Evolutionary conservation across 2,329 filamentous ascomycete genomes (phyloP).

Genomic region (Sclerotinia minor): DNA sequence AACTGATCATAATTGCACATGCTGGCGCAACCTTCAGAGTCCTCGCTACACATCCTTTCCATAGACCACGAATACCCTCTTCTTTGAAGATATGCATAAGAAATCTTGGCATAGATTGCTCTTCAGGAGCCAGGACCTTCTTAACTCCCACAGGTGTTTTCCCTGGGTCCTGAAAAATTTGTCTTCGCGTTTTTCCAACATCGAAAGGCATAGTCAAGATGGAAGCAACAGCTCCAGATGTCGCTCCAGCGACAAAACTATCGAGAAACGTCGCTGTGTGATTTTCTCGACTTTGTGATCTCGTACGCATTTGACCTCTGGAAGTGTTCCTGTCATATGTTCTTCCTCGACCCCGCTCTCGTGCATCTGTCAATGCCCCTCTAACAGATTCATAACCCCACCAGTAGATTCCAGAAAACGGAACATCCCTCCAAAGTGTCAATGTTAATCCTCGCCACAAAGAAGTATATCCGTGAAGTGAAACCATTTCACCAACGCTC

Average conservation of each 20-base stretch:
- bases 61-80: conserved; percentile 79
- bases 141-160: conserved; percentile 42
- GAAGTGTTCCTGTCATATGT: conserved; percentile 44
- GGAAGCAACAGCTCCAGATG: conserved; percentile 81
- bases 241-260: conserved; percentile 82
- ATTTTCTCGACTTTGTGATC: conserved; percentile 65
- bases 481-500: conserved; percentile 78
- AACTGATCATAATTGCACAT: conserved; percentile 99
- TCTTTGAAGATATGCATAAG: conserved; percentile 88
- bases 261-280: conserved; percentile 79
- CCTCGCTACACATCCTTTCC: conserved; percentile 87
- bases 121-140: conserved; percentile 60
- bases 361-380: conserved; percentile 66
- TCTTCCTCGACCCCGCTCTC: conserved; percentile 54
- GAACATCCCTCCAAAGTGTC: conserved; percentile 94
- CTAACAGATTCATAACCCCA: conserved; percentile 91
- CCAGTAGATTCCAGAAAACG: conserved; percentile 97
- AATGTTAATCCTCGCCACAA: conserved; percentile 89
- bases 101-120: conserved; percentile 75
- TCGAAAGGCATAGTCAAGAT: conserved; percentile 94
- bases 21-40: conserved; percentile 94
- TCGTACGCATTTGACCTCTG: conserved; percentile 49
- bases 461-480: conserved; percentile 71
- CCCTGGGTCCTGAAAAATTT: conserved; percentile 68
- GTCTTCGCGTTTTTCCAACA: conserved; percentile 93